Base-by-base conservation (phyloP, 2,329 filamentous ascomycete genomes). In the Phaeosphaeriaceae sp. region DNA sequence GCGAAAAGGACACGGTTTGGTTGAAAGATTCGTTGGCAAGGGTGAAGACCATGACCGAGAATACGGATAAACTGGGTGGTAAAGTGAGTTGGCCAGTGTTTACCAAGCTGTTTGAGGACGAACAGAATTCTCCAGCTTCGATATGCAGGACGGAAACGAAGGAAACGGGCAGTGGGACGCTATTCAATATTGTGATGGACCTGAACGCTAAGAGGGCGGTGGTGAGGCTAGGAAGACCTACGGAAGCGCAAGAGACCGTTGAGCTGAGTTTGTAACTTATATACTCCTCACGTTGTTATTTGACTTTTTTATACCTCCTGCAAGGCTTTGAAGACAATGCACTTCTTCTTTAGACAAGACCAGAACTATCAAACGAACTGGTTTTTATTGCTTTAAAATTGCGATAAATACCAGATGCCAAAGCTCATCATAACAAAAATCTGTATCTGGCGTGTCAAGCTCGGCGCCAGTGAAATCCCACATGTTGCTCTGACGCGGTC, bases 1-100 rank as follows among this genome's bases (percentile, higher is more conserved):
- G 75, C 0, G 76, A 80, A 17, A 58, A 62, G 1, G 81, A 82
- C 61, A 78, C 75, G 3, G 68, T 78, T 15, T 82, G 79, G 76
- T 60, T 82, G 48, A 68, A 71, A n/a, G 80, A 82, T 60, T 81
- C 79, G 20, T 58, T 66, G 1, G 67, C 67, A 17, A 66, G 81
- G 10, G 62, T 80, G 5, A 54, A 62, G 19, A 74, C 78, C 2
- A 81, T 82, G 66, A 66, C 72, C 49, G 69, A 74, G 51, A 74
- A 73, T 17, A 59, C 60, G 22, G 65, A 53, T 9, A 57, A 55
- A 5, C 20, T 78, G 46, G 59, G 61, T 1, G 44, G 25, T 3
- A 63, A 69, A 27, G 69, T 75, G 2, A 63, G 53, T 4, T 72
- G 72, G 65, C 68, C 72, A 20, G 66, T 69, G 3, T 56, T 80